Evolutionary conservation across 352 stramenopile species (phyloP).

Genomic region (Pythium insidiosum): DNA sequence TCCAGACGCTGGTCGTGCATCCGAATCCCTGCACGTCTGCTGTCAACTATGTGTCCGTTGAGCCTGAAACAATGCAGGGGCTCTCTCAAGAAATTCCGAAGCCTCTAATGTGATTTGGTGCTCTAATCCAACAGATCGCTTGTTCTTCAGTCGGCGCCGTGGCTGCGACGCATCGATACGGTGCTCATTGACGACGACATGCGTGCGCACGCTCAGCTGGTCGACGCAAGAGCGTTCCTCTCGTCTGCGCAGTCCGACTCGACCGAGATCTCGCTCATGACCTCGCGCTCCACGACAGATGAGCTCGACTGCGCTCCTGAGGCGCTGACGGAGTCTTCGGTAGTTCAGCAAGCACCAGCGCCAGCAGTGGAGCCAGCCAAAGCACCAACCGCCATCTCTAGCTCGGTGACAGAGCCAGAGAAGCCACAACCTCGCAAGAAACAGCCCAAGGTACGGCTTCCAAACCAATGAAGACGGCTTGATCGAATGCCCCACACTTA

Average conservation of each 20-base stretch:
- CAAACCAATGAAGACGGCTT: too few relatives aligned
- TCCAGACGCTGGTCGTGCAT: constrained; percentile 49
- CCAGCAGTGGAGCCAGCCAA: too few relatives aligned
- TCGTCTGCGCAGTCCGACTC: constrained; percentile 29
- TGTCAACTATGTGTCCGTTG: constrained; percentile 35
- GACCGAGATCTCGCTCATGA: constrained; percentile 25
- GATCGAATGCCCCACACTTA: too few relatives aligned
- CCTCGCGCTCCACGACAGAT: constrained; percentile 15
- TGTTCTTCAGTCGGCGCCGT: constrained; percentile 36
- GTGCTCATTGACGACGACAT: constrained; percentile 34
- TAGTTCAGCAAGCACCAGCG: too few relatives aligned
- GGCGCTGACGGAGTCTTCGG: too few relatives aligned
- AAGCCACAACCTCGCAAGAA: too few relatives aligned
- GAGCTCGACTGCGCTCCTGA: too few relatives aligned
- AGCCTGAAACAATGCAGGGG: not conserved
- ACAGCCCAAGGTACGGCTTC: too few relatives aligned
- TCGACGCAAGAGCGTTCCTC: constrained; percentile 20
- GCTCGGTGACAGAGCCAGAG: too few relatives aligned
- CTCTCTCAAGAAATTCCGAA: not conserved
- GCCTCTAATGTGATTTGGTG: not conserved
- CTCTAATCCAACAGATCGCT: not conserved
- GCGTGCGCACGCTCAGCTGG: constrained; percentile 30
- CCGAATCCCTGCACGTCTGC: constrained; percentile 60
- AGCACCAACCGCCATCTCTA: too few relatives aligned
- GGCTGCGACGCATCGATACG: constrained; percentile 38